phyloP scores from a whole-genome alignment of 768 basidiomycete genomes.

The Boletus huronensis region DNA sequence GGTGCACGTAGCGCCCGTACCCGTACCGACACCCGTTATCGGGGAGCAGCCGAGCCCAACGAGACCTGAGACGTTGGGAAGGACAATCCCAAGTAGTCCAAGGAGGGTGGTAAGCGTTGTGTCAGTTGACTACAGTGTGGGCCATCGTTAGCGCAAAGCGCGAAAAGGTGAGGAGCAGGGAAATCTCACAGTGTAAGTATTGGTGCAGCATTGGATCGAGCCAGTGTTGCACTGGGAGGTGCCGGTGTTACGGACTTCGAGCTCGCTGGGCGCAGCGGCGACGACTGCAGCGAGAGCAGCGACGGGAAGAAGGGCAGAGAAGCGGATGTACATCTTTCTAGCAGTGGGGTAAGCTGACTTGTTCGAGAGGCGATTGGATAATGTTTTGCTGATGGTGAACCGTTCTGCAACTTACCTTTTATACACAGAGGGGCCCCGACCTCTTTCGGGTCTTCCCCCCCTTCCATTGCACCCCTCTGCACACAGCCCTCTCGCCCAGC shows the following conservation, averaged over 20 bases:
- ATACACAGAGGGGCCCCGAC: no score
- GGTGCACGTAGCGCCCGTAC: constrained; percentile 2
- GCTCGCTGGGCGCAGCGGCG: neutral
- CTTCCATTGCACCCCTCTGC: no score
- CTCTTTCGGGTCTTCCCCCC: no score
- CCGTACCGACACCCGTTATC: neutral
- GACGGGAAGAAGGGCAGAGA: constrained; percentile 7
- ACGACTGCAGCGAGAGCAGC: constrained; percentile 4
- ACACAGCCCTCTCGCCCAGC: neutral
- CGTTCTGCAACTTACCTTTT: no score
- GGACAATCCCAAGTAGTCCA: neutral
- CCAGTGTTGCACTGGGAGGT: constrained; percentile 8
- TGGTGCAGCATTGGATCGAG: constrained; percentile 1
- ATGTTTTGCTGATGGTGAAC: no score
- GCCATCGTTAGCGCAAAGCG: neutral
- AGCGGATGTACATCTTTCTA: constrained; percentile 7
- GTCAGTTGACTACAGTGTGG: neutral
- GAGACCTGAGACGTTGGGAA: neutral
- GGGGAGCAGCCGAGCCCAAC: constrained; percentile 8
- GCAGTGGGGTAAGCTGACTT: neutral
- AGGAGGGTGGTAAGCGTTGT: neutral
- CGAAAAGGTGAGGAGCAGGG: rapidly evolving
- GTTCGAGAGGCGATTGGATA: neutral
- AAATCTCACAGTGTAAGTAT: neutral
- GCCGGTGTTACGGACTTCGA: neutral